Evolutionary conservation across 805 yeast genomes (phyloP), one percentile per base, ranked within the genome.

Genomic region (Starmera pachycereana): DNA sequence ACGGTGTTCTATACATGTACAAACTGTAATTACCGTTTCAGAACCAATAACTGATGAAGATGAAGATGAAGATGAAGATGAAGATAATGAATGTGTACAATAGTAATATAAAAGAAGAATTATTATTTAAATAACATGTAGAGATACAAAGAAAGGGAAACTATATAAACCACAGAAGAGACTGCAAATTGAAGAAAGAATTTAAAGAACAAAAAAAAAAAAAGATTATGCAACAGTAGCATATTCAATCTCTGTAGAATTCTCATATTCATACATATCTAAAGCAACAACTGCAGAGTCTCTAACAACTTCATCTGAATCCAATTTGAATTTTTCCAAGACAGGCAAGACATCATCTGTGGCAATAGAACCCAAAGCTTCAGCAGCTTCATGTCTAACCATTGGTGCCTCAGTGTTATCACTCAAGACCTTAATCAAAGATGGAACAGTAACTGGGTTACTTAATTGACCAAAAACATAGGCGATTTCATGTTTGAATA

Each of bases 381-480:
- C 99, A 22, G 97, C 98, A 43, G 97, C 98, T 67, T 92, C 99
- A 60, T 92, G 99, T 66, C 99, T 82, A 29, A 94, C 98, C 99
- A 92, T 92, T 47, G 94, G 95, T 39, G 95, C 97, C 67, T 92
- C 96, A 12, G 63, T 56, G 44, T 71, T 74, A 60, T 85, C 76
- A 51, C 78, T 78, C 52, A 94, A 72, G 4, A 92, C 87, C 63
- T 85, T 79, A 42, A 87, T 72, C 46, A 94, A 74, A 16, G 90
- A 70, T 32, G 97, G 96, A 30, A 92, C 95, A 32, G 94, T 80
- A 31, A 80, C 85, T 25, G 97, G 96, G 62, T 85, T 87, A 60
- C 95, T 84, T 58, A 92, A 71, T 69, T 92, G 99, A 40, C 99
- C 99, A 59, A 94, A 90, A 6, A 94, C 97, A 58, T 92, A 92